Base-by-base conservation (phyloP, 2,329 filamentous ascomycete species). In the Didymella lethalis region DNA sequence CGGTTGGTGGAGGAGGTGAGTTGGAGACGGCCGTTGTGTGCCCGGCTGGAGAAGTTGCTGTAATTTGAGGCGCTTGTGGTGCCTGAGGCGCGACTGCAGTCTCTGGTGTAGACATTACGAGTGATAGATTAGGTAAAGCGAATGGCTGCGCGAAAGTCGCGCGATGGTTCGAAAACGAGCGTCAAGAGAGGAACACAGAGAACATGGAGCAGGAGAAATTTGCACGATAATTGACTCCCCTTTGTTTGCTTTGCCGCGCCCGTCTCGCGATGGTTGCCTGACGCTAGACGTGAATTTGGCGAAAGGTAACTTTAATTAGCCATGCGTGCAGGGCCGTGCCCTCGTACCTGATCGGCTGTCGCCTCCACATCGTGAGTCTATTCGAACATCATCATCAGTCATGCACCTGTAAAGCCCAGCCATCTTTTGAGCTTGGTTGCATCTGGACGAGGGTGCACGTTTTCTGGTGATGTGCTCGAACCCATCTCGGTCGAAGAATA, bases 231-330 rank as follows among this genome's bases (percentile, higher is more conserved):
- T 20, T 40, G 45, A 45, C 34, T 25, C 55, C 49, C 55, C 55
- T 53, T 57, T 56, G 44, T 48, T 45, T 48, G 48, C 36, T 43
- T 32, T 57, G 48, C 48, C 44, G 25, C 44, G 14, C 29, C 31
- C 47, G 34, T n/a, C 47, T 47, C 47, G 57, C 43, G 29, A 47
- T 59, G 57, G 57, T 59, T 59, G 57, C 57, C 57, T 59, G 41
- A 59, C 57, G 57, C 57, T 55, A 54, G 47, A 43, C n/a, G 47
- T 48, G 44, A 16, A 58, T 49, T 53, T 54, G 49, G 55, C 56
- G 46, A 48, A 38, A 29, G 34, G 43, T 50, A 51, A 32, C 50
- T 51, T 51, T 46, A 59, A 47, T 54, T 59, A 54, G 50, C 38
- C 18, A 11, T 25, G 29, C 46, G 40, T 46, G 56, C 49, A 49